Evolutionary conservation across 805 yeast species (phyloP).

Genomic region (Nakazawaea anatomiae): DNA sequence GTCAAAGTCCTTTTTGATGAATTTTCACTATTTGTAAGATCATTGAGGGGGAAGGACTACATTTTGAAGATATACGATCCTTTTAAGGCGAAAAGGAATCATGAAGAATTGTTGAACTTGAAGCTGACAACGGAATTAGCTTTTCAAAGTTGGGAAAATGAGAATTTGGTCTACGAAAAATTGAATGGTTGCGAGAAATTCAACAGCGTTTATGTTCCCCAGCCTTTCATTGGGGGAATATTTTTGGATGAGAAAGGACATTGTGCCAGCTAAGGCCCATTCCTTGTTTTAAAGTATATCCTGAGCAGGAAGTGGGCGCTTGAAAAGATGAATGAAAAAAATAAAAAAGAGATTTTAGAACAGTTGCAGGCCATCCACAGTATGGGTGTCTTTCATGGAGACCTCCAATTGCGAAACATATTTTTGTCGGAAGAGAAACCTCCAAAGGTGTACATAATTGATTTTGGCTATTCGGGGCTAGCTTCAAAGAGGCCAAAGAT

Average conservation of each 20-base stretch:
- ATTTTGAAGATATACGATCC: neutral
- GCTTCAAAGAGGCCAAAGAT: too few relatives aligned
- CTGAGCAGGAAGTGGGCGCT: neutral
- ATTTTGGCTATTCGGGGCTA: neutral
- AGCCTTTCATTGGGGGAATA: neutral
- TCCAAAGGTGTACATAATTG: neutral
- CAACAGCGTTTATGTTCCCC: neutral
- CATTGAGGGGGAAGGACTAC: neutral
- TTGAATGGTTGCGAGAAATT: neutral
- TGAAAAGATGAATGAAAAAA: neutral
- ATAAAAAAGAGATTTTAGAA: neutral
- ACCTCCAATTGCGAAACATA: neutral
- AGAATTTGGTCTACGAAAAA: neutral
- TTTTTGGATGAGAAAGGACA: neutral
- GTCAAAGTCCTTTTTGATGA: neutral
- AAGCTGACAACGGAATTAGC: neutral
- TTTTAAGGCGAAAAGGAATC: neutral
- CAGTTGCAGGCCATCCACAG: neutral
- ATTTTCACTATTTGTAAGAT: neutral
- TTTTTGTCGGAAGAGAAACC: neutral
- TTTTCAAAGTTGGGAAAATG: neutral
- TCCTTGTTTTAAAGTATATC: neutral
- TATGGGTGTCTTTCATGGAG: neutral
- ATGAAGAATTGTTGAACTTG: neutral
- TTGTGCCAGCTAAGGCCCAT: neutral